Evolutionary conservation across 2,329 filamentous ascomycete genomes (phyloP).

Genomic region (Epichloe hybrida): DNA sequence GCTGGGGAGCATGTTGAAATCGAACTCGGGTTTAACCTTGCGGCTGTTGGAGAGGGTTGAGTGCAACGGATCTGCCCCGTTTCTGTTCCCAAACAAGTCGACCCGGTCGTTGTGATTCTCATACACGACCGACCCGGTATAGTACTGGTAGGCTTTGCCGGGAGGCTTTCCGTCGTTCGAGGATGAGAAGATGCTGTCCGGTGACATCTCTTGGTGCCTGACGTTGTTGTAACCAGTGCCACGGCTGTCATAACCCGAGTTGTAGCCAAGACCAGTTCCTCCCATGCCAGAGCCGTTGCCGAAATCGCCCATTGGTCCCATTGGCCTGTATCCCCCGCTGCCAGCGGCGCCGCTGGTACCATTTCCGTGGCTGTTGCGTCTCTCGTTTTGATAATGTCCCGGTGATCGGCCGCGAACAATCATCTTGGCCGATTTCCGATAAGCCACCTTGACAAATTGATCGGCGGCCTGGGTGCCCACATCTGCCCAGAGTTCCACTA

Average conservation of each 20-base stretch:
- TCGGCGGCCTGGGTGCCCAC: slow-evolving; percentile 36
- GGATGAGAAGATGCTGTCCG: slow-evolving; percentile 35
- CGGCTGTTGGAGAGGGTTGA: slow-evolving; percentile 13
- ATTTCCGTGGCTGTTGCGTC: slow-evolving; percentile 55
- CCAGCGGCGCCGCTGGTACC: slow-evolving; percentile 53
- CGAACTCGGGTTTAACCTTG: slow-evolving; percentile 38
- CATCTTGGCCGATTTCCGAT: slow-evolving; percentile 63
- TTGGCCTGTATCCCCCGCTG: slow-evolving; percentile 29
- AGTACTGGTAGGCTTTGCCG: slow-evolving; percentile 42
- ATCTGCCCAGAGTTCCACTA: slow-evolving; percentile 70
- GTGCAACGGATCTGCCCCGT: slow-evolving; percentile 20
- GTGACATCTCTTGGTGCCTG: slow-evolving; percentile 35
- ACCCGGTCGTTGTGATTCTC: slow-evolving; percentile 33
- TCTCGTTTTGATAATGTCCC: slow-evolving; percentile 63
- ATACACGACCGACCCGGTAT: slow-evolving; percentile 35
- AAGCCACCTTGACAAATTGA: slow-evolving; percentile 57
- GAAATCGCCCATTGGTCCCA: slow-evolving; percentile 17
- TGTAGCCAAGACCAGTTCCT: slow-evolving; percentile 13
- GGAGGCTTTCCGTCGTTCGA: slow-evolving; percentile 36
- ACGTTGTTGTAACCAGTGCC: slow-evolving; percentile 26
- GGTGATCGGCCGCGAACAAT: slow-evolving; percentile 78
- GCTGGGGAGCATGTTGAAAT: slow-evolving; percentile 30
- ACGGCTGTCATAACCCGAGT: slow-evolving; percentile 15
- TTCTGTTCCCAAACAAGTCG: slow-evolving; percentile 34
- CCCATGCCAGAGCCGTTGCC: slow-evolving; percentile 23